A percentile compares a stretch with the other conserved stretches of the same genome.
phyloP scores from a whole-genome alignment of 495 filamentous ascomycete species.

The Ascobolus immersus region DNA sequence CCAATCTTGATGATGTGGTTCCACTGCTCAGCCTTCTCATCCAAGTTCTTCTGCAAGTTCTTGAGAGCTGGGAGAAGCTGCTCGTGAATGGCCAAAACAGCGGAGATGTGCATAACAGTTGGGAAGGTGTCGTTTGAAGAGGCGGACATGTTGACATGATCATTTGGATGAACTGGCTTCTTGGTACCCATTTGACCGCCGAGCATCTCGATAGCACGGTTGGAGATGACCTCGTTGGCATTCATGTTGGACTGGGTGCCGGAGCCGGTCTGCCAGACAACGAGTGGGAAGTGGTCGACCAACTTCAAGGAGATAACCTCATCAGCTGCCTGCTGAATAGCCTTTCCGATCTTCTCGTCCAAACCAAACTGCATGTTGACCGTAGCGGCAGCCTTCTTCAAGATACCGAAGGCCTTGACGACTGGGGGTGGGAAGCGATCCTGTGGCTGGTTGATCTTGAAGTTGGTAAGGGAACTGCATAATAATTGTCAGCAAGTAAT shows the following conservation, averaged over 20 bases:
- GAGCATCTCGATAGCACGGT: slow-evolving; percentile 93
- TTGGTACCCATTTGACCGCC: slow-evolving; percentile 84
- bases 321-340: slow-evolving; percentile 77
- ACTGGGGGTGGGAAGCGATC: slow-evolving; percentile 93
- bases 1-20: slow-evolving; percentile 94
- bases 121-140: slow-evolving; percentile 99
- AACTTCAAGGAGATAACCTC: slow-evolving; percentile 90
- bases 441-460: slow-evolving; percentile 95
- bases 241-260: slow-evolving; percentile 99
- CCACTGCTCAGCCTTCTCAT: slow-evolving; percentile 77
- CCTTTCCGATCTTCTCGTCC: slow-evolving; percentile 74
- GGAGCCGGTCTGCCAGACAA: slow-evolving; percentile 97
- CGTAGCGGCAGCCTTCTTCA: slow-evolving; percentile 86
- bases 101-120: slow-evolving; percentile 97
- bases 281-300: slow-evolving; percentile 90
- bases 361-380: slow-evolving; percentile 93
- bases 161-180: slow-evolving; percentile 96
- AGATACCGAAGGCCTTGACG: slow-evolving; percentile 78
- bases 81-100: slow-evolving; percentile 75
- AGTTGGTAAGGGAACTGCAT: slow-evolving; percentile 64
- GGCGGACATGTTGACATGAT: slow-evolving; percentile 97
- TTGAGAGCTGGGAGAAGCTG: slow-evolving; percentile 59
- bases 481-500: slow-evolving; percentile 5
- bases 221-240: slow-evolving; percentile 98
- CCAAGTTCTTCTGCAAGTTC: slow-evolving; percentile 54